Evolutionary conservation across 805 yeast genomes (phyloP).

Genomic region (Sugiyamaella boreocaroliniensis): DNA sequence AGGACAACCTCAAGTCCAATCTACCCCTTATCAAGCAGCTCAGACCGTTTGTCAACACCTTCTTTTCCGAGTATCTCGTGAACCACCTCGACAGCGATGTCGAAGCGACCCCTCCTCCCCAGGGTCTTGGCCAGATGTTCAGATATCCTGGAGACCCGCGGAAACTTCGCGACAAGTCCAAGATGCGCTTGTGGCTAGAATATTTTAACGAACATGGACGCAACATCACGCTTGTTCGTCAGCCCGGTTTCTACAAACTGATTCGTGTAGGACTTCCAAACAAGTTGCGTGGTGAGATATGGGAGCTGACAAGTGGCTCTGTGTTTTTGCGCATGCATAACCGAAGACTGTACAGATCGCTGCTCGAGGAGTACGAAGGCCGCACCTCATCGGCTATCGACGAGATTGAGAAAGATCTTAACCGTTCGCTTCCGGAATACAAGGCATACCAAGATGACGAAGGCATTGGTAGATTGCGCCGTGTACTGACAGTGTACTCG

Average conservation of each 20-base stretch:
- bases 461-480: slow-evolving; percentile 77
- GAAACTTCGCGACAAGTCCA: slow-evolving; percentile 69
- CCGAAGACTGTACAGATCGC: slow-evolving; percentile 48
- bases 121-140: slow-evolving; percentile 80
- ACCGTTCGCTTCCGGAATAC: slow-evolving; percentile 91
- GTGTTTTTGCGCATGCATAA: slow-evolving; percentile 64
- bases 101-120: slow-evolving; percentile 45
- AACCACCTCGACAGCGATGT: slow-evolving; percentile 27
- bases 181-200: slow-evolving; percentile 91
- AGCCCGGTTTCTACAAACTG: slow-evolving; percentile 71
- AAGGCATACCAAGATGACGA: slow-evolving; percentile 83
- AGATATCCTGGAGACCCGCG: slow-evolving; percentile 87
- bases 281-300: slow-evolving; percentile 85
- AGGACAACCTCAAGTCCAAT: slow-evolving; percentile 54
- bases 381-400: slow-evolving; percentile 79
- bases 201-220: slow-evolving; percentile 79
- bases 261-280: slow-evolving; percentile 93
- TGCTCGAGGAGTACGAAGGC: slow-evolving; percentile 56
- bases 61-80: slow-evolving; percentile 80
- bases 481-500: slow-evolving; percentile 88
- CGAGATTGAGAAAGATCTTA: slow-evolving; percentile 93
- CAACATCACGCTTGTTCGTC: slow-evolving; percentile 66
- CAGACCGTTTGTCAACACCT: slow-evolving; percentile 56
- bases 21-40: slow-evolving; percentile 54
- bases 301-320: slow-evolving; percentile 91